phyloP scores from a whole-genome alignment of 176 grass and related monocot genomes.

The Paspalum notatum region DNA sequence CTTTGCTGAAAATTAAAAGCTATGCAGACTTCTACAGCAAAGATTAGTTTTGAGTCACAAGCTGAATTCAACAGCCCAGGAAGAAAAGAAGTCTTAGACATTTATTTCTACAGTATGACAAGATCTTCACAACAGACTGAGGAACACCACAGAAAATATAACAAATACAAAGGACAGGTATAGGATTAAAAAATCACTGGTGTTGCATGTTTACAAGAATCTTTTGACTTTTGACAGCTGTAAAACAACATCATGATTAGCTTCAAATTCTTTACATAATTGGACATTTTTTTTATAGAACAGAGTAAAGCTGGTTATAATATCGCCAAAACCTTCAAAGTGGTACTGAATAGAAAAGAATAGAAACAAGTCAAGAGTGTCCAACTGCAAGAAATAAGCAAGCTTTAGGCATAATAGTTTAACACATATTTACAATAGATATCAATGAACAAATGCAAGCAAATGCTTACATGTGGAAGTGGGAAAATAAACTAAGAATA shows the following conservation, averaged over 20 bases:
- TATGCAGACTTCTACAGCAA: neutral
- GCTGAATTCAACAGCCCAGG: conserved; percentile 3
- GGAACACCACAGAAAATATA: neutral
- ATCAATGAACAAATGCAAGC: neutral
- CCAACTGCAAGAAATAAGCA: conserved; percentile 2
- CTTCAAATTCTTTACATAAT: neutral
- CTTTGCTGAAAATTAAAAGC: conserved; percentile 25
- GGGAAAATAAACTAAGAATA: neutral
- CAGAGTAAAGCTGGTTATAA: conserved; percentile 7
- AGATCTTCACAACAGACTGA: neutral
- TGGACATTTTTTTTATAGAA: neutral
- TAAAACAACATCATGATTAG: neutral
- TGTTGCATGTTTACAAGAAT: neutral
- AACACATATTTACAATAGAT: neutral
- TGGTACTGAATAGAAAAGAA: neutral
- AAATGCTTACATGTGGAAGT: conserved; percentile 7
- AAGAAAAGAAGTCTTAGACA: neutral
- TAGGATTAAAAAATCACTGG: neutral
- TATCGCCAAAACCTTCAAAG: neutral
- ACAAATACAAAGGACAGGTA: neutral
- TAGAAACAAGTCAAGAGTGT: neutral
- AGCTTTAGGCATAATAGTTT: neutral
- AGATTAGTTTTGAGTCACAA: conserved; percentile 25
- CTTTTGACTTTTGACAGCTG: neutral
- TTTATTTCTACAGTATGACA: conserved; percentile 7